Evolutionary conservation across 352 stramenopile species (phyloP), one percentile per base, ranked within the genome.

Genomic region (Globisporangium polare): DNA sequence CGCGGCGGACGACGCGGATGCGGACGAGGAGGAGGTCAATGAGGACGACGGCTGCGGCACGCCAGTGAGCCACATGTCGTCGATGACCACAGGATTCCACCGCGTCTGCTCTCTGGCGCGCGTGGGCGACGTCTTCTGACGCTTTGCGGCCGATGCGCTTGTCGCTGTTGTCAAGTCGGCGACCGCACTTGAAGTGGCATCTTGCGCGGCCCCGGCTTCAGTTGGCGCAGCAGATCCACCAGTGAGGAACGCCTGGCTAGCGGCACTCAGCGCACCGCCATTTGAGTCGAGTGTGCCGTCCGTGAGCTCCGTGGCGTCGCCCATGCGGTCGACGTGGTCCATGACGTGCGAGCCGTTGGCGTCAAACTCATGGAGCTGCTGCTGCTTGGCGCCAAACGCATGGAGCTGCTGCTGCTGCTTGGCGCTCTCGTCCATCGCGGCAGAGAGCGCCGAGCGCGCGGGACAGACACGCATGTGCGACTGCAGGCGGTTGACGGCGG

Each of bases 401-500:
- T 57, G 50, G 26, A 33, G 50, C 22, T 58, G 35, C 20, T 50
- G 53, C 7, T 51, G 42, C 4, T 52, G 37, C 24, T 60, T 18
- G 0, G 47, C 17, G 24, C 31, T 53, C 26, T 39, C 47, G 6
- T 39, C 26, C 26, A 53, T 42, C 49, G 9, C 18, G 49, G 49
- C 20, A 17, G n/a, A 8, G 49, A 71, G 49, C 20, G 53, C 22
- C 6, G 67, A 58, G 2, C 74, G 74, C 53, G 79, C 75, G 4
- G 75, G 71, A 58, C 80, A 89, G 26, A 78, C 59, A 52, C 80
- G 80, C 65, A 89, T 49, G 46, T 89, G 80, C 37, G 80, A 88
- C 62, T 89, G 74, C 41, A 89, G 69, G 24, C 80, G 80, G 56
- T 88, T 89, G 5, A 78, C 72, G 9, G 77, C 74, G 7, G 80